Evolutionary conservation across 1,139 yeast species (phyloP).

Genomic region (Magnusiomyces ingens): DNA sequence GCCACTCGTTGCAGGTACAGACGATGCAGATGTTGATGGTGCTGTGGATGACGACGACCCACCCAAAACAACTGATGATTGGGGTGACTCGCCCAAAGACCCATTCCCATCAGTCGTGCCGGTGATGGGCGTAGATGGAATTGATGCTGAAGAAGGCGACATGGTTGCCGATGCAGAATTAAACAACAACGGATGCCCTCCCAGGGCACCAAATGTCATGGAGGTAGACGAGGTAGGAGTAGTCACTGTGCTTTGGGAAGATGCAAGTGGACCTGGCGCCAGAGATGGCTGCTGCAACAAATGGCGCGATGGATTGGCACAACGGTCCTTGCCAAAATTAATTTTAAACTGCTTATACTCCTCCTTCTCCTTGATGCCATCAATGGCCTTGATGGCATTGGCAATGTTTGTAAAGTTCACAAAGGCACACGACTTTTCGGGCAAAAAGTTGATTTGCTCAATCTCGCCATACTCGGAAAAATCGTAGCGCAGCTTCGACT

Average conservation of each 20-base stretch:
- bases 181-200: too few relatives aligned
- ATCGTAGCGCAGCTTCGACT: constrained; percentile 59
- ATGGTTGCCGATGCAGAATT: too few relatives aligned
- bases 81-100: too few relatives aligned
- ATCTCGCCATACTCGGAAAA: constrained; percentile 83
- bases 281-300: constrained; percentile 10
- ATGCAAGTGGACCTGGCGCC: not conserved
- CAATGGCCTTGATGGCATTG: constrained; percentile 80
- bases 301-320: constrained; percentile 56
- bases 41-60: not conserved
- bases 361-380: constrained; percentile 48
- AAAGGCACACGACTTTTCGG: constrained; percentile 85
- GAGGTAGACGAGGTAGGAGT: not conserved
- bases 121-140: too few relatives aligned
- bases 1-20: not conserved
- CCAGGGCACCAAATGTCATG: not conserved
- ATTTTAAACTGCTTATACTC: constrained; percentile 52
- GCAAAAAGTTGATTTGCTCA: constrained; percentile 84
- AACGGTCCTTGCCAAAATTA: constrained; percentile 88
- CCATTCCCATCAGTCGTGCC: too few relatives aligned
- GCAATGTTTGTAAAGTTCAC: constrained; percentile 84
- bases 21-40: not conserved
- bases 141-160: too few relatives aligned
- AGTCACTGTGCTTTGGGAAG: not conserved
- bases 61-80: not conserved